phyloP scores from a whole-genome alignment of 306 rosid species.

The Cicer chorassanicum region DNA sequence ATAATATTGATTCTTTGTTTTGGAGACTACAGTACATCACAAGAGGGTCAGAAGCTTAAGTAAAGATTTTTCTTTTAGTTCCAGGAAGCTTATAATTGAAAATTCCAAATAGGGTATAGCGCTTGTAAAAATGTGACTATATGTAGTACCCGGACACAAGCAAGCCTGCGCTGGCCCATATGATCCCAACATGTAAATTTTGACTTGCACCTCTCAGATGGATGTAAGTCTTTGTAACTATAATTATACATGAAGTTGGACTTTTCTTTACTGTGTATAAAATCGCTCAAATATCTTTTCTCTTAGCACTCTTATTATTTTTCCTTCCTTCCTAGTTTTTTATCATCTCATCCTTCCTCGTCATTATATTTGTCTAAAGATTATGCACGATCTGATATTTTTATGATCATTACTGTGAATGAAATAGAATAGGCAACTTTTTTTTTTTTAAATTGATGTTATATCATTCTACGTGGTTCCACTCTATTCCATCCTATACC shows the following conservation, averaged over 20 bases:
- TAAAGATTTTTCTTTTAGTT: constrained; percentile 9
- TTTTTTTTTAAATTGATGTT: too few species aligned
- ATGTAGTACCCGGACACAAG: constrained; percentile 14
- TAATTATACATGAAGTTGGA: constrained; percentile 3
- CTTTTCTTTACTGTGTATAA: too few species aligned
- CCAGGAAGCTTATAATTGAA: constrained; percentile 13
- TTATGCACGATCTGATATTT: too few species aligned
- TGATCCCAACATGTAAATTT: constrained; percentile 36
- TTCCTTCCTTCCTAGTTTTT: too few species aligned
- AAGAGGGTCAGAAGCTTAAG: constrained; percentile 3
- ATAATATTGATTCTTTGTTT: constrained; percentile 37
- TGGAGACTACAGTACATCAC: constrained; percentile 20
- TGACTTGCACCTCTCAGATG: constrained; percentile 19
- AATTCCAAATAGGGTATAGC: constrained; percentile 22
- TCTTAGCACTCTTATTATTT: too few species aligned
- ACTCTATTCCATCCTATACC: too few species aligned
- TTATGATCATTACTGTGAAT: too few species aligned
- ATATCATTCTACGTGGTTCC: too few species aligned
- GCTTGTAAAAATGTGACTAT: constrained; percentile 38
- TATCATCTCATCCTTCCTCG: too few species aligned
- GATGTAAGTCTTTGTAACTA: constrained; percentile 29
- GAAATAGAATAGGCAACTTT: too few species aligned
- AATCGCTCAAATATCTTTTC: too few species aligned
- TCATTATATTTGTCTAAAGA: too few species aligned
- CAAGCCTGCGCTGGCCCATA: constrained; percentile 17